A percentile compares a stretch with the other conserved stretches of the same genome.
Evolutionary conservation across 768 basidiomycete genomes (phyloP).

Genomic region (Tubosaeta sp.): DNA sequence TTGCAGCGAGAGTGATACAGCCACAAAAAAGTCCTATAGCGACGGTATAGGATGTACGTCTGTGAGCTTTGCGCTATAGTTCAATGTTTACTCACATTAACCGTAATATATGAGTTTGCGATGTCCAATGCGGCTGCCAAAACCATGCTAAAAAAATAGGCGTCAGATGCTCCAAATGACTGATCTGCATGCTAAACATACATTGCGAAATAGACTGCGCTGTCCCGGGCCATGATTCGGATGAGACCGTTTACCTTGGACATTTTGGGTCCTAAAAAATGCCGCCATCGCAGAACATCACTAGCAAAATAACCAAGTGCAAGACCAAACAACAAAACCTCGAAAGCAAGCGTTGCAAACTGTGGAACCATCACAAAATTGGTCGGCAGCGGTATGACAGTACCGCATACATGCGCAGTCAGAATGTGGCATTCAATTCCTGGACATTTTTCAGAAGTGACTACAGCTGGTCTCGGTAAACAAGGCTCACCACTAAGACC

Average conservation of each 20-base stretch:
- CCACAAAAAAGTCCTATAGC: constrained; percentile 5
- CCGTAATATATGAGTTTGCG: neutral
- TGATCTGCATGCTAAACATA: neutral
- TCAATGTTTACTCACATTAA: constrained; percentile 2
- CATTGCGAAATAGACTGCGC: constrained; percentile 18
- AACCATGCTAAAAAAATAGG: constrained; percentile 1
- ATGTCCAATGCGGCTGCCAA: constrained; percentile 3
- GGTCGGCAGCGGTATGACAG: neutral
- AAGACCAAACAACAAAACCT: constrained; percentile 12
- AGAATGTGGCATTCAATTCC: neutral
- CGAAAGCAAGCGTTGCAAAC: constrained; percentile 13
- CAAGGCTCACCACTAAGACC: constrained; percentile 3
- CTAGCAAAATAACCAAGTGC: constrained; percentile 10
- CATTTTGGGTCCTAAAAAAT: neutral
- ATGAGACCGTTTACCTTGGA: constrained; percentile 8
- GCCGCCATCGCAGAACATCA: constrained; percentile 7
- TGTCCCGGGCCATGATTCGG: constrained; percentile 16
- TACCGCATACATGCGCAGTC: constrained; percentile 3
- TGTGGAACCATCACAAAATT: constrained; percentile 1
- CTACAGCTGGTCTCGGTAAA: neutral
- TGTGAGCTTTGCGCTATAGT: neutral
- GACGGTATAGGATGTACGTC: neutral
- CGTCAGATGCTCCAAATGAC: neutral
- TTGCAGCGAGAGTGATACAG: constrained; percentile 15
- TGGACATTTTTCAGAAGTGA: neutral